A percentile compares a stretch with the other conserved stretches of the same genome.
Conservation (phyloP, 805 yeast genomes). For the Debaryomyces tyrocola region DNA sequence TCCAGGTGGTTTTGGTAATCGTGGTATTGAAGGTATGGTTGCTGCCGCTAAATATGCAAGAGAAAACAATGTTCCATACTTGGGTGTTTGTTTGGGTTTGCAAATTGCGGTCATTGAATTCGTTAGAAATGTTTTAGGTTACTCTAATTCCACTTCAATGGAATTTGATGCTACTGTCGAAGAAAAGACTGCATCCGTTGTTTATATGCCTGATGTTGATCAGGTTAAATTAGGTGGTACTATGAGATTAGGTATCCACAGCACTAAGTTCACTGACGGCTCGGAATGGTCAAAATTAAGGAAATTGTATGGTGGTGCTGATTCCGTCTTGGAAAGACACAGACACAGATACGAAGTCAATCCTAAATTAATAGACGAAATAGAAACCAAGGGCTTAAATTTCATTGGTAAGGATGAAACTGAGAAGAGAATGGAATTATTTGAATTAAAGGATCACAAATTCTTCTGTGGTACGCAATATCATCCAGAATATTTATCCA, state of each 20-base stretch:
- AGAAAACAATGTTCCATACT: conserved; percentile 87
- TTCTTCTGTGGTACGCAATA: conserved; percentile 95
- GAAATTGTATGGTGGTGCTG: conserved; percentile 72
- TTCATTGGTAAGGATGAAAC: conserved; percentile 94
- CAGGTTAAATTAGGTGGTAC: conserved; percentile 97
- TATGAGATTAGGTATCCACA: conserved; percentile 95
- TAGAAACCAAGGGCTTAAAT: conserved; percentile 77
- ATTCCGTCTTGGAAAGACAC: conserved; percentile 84
- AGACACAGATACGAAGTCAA: conserved; percentile 98
- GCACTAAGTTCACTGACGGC: conserved; percentile 73
- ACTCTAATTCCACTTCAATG: conserved; percentile 69
- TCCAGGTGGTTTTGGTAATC: conserved; percentile 97
- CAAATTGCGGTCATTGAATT: conserved; percentile 96
- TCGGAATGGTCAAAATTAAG: conserved; percentile 70
- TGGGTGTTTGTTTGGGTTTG: conserved; percentile 96
- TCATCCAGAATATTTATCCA: conserved; percentile 96
- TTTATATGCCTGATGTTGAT: conserved; percentile 98
- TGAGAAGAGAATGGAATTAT: conserved; percentile 89
- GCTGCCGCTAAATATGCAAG: conserved; percentile 98
- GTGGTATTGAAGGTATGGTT: conserved; percentile 99
- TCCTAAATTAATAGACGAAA: conserved; percentile 69
- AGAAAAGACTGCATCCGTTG: conserved; percentile 71
- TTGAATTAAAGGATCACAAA: conserved; percentile 84
- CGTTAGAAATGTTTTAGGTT: conserved; percentile 75
- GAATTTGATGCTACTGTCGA: conserved; percentile 71